Base-by-base conservation (phyloP, 2,329 filamentous ascomycete species). In the Neopestalotiopsis sp. region DNA sequence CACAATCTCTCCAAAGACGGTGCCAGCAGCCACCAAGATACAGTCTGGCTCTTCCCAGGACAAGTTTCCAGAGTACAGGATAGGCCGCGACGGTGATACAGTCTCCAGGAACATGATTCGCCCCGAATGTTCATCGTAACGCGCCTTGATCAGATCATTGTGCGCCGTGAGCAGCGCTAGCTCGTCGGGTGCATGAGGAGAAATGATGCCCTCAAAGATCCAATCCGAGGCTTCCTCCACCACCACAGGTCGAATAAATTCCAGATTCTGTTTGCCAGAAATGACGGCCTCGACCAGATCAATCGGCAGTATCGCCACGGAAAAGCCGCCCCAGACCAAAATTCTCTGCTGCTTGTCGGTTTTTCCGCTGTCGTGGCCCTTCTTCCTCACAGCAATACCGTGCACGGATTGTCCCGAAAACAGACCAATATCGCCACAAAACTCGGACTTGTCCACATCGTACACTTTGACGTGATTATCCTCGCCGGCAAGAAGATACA, bases 1-100 rank as follows among this genome's bases (percentile, higher is more conserved):
- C 49, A 98, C 85, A 42, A 99, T 92, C 79, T 98, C 95, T 3
- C 96, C 96, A 80, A 98, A 98, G 1, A 95, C 94, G 0, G 96
- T 98, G 1, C 96, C 96, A 3, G 93, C 93, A 6, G 94, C 94
- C 65, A 98, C 88, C 24, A 98, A 85, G 60, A 97, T 84, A 65
- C 84, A 84, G 59, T 84, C 83, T 5, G 79, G 67, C 6, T 86
- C 85, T 7, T 90, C 80, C 86, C 91, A 93, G 52, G 85, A 81
- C 20, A 97, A 80, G 75, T 93, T 89, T 4, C 94, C 95, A 17
- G 94, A 93, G 79, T 97, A 99, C 7, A 99, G 85, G 67, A 97
- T 94, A 1, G 94, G 95, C 58, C 93, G 88, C 7, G 95, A 92
- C 17, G 91, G 90, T 5, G 90, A 89, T 13, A 86, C 83, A 2